These are phyloP conservation scores for Skeletonema menzelii DNA, from an alignment of 108 stramenopile genomes.

Conservation along the genomic window DNA sequence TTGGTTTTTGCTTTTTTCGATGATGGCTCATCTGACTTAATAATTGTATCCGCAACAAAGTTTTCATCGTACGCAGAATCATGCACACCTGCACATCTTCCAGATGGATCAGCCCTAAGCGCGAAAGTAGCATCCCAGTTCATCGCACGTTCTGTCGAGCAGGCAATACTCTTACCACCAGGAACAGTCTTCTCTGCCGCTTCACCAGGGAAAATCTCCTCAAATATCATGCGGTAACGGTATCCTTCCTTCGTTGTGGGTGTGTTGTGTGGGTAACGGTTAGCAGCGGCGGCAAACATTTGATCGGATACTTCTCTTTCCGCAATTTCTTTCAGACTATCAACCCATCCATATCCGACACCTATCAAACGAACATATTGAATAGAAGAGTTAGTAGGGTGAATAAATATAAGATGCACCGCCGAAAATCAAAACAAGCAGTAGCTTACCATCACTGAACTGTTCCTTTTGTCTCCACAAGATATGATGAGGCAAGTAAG, in stretches of 20 bases:
- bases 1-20: conserved; percentile 66
- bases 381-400: not conserved
- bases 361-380: conserved; percentile 40
- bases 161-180: conserved; percentile 97
- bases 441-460: conserved; percentile 91
- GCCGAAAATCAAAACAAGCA: not conserved
- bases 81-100: conserved; percentile 97
- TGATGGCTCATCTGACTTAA: conserved; percentile 49
- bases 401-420: conserved; percentile 1
- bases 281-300: conserved; percentile 88
- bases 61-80: conserved; percentile 84
- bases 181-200: conserved; percentile 96
- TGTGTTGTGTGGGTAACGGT: conserved; percentile 97
- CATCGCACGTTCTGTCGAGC: conserved; percentile 97
- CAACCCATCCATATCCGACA: conserved; percentile 99
- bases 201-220: conserved; percentile 95
- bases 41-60: conserved; percentile 78
- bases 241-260: conserved; percentile 98
- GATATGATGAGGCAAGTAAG: conserved; percentile 95
- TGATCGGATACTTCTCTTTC: conserved; percentile 92
- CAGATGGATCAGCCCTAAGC: conserved; percentile 91
- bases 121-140: conserved; percentile 91
- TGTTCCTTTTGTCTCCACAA: conserved; percentile 99
- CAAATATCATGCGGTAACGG: conserved; percentile 96
- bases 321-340: conserved; percentile 89